These are phyloP conservation scores for Talaromyces sp. DNA, from an alignment of 2,329 filamentous ascomycete genomes.

Conservation along the genomic window DNA sequence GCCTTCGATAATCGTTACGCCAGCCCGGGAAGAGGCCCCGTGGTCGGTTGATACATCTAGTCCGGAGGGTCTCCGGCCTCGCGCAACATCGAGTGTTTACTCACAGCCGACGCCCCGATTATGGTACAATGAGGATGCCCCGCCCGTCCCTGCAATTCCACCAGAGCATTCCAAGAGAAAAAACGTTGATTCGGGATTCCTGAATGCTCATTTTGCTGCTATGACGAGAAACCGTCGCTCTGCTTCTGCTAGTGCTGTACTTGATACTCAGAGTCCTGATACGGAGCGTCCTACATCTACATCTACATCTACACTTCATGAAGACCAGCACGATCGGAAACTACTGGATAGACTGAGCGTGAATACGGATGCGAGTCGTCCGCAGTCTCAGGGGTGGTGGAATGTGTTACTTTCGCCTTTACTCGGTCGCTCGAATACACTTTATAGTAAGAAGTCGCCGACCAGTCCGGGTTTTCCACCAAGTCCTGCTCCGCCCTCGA, in stretches of 20 bases:
- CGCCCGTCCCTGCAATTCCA: conserved; percentile 48
- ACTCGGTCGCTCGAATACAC: conserved; percentile 20
- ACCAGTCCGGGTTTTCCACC: conserved; percentile 27
- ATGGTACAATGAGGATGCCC: conserved; percentile 31
- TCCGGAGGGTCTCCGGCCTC: conserved; percentile 28
- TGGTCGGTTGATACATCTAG: conserved; percentile 35
- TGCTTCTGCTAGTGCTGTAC: conserved; percentile 39
- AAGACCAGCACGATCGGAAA: conserved; percentile 28
- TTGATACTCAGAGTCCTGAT: conserved; percentile 38
- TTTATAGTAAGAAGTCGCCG: conserved; percentile 29
- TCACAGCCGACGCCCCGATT: conserved; percentile 43
- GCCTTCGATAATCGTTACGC: conserved; percentile 51
- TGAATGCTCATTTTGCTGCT: conserved; percentile 18
- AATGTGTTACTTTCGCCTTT: conserved; percentile 51
- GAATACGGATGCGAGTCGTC: conserved; percentile 41
- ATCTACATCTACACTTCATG: too few relatives aligned
- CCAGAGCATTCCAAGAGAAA: conserved; percentile 30
- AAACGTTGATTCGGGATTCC: conserved; percentile 12
- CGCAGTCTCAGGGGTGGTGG: conserved; percentile 54
- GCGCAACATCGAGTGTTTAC: conserved; percentile 48
- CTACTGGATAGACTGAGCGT: conserved; percentile 37
- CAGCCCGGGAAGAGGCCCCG: conserved; percentile 43
- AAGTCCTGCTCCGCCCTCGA: not conserved
- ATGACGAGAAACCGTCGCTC: conserved; percentile 32
- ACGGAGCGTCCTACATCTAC: not conserved